These are phyloP conservation scores for Exophiala viscosa DNA, from an alignment of 2,329 filamentous ascomycete genomes.

Conservation along the genomic window DNA sequence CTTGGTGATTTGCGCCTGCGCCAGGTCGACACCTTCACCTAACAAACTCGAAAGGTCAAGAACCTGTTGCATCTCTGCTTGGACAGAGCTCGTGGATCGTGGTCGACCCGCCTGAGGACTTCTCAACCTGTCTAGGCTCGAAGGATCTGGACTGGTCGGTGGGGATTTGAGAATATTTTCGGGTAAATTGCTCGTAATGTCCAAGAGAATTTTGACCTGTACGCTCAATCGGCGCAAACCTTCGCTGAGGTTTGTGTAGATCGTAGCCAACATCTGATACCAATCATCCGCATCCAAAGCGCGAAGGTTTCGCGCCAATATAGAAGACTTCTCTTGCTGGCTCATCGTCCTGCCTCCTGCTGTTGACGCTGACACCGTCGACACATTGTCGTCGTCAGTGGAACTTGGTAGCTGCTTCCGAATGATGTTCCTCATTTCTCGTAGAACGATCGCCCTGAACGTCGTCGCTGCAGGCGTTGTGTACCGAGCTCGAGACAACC, in stretches of 20 bases:
- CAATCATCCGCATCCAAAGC: conserved; percentile 79
- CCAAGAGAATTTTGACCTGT: conserved; percentile 90
- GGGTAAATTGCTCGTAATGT: conserved; percentile 71
- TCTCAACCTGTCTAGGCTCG: conserved; percentile 16
- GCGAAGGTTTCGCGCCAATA: conserved; percentile 81
- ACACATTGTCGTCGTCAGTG: conserved; percentile 89
- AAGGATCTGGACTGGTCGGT: conserved; percentile 43
- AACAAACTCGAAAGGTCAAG: conserved; percentile 63
- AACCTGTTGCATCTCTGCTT: conserved; percentile 61
- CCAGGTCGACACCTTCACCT: conserved; percentile 64
- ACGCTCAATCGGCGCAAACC: conserved; percentile 78
- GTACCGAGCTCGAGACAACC: conserved; percentile 76
- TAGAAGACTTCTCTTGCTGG: conserved; percentile 84
- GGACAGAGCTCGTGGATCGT: conserved; percentile 31
- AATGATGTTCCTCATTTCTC: conserved; percentile 83
- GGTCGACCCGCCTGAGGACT: conserved; percentile 20
- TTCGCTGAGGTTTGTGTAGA: conserved; percentile 86
- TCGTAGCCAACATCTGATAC: conserved; percentile 73
- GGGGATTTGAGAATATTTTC: conserved; percentile 45
- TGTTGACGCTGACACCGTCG: conserved; percentile 81
- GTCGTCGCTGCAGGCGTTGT: conserved; percentile 75
- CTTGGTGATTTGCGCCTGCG: conserved; percentile 61
- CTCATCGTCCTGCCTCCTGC: conserved; percentile 64
- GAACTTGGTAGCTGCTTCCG: conserved; percentile 83
- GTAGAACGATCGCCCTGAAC: conserved; percentile 77